Evolutionary conservation across 2,329 filamentous ascomycete species (phyloP).

Genomic region (Arthrinium puccinioides): DNA sequence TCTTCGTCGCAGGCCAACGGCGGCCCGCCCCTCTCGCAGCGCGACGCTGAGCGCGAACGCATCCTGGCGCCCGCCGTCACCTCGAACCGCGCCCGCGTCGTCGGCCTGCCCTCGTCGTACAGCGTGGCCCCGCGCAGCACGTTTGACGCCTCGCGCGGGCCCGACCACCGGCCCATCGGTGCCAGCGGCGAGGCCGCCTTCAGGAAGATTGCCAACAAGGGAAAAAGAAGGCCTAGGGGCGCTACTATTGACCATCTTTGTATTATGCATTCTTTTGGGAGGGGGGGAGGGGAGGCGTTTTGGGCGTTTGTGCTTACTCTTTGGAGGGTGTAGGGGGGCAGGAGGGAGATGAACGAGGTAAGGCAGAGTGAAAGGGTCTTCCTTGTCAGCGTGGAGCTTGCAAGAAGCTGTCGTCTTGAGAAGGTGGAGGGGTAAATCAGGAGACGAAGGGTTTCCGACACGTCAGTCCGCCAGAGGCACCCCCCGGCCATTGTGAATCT

Average conservation of each 20-base stretch:
- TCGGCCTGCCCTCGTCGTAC: slow-evolving; percentile 48
- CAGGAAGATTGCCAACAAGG: slow-evolving; percentile 57
- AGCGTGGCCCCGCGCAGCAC: slow-evolving; percentile 56
- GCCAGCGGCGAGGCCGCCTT: slow-evolving; percentile 59
- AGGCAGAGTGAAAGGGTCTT: too few relatives aligned
- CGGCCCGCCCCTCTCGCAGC: slow-evolving; percentile 8
- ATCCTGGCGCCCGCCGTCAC: slow-evolving; percentile 47
- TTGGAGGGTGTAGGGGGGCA: slow-evolving; percentile 4
- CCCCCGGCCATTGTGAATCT: too few relatives aligned
- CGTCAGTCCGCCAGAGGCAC: too few relatives aligned
- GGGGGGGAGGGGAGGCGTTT: too few relatives aligned
- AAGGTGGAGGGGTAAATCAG: too few relatives aligned
- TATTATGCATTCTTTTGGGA: too few relatives aligned
- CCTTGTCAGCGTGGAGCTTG: too few relatives aligned
- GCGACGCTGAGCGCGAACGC: slow-evolving; percentile 48
- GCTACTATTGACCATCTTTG: too few relatives aligned
- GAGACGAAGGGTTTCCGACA: too few relatives aligned
- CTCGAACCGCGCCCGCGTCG: slow-evolving; percentile 50
- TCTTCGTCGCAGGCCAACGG: too few relatives aligned
- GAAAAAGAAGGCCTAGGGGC: slow-evolving; percentile 1
- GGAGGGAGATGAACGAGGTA: background rate
- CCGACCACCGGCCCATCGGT: slow-evolving; percentile 53
- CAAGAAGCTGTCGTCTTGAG: too few relatives aligned
- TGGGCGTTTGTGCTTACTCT: too few relatives aligned
- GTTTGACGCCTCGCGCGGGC: slow-evolving; percentile 43